phyloP scores from a whole-genome alignment of 176 grass and related monocot species.

The Zoysia japonica region DNA sequence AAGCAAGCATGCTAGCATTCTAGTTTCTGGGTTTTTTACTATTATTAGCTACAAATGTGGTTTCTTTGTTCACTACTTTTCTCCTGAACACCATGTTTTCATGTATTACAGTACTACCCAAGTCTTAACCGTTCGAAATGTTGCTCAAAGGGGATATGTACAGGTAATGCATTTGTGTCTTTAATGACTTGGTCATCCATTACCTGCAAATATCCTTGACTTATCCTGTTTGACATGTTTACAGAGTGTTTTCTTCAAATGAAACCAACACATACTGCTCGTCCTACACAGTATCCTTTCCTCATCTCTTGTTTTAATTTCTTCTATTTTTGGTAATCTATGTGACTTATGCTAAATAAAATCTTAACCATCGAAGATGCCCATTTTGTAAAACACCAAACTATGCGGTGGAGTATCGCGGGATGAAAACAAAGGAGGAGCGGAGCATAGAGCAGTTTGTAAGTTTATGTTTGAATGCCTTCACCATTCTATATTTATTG shows the following conservation, averaged over 20 bases:
- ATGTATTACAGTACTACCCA: constrained; percentile 80
- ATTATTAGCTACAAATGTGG: background rate
- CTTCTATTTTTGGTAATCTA: constrained; percentile 11
- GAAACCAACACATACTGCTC: constrained; percentile 85
- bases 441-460: constrained; percentile 97
- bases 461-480: constrained; percentile 46
- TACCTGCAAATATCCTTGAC: constrained; percentile 24
- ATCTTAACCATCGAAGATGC: constrained; percentile 79
- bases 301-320: constrained; percentile 31
- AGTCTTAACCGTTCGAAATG: constrained; percentile 97
- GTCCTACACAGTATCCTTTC: constrained; percentile 97
- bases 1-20: constrained; percentile 25
- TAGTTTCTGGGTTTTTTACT: background rate
- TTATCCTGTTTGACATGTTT: constrained; percentile 45
- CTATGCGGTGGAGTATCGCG: constrained; percentile 97
- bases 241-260: constrained; percentile 99
- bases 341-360: constrained; percentile 22
- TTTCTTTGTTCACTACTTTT: constrained; percentile 2
- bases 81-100: constrained; percentile 31
- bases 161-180: constrained; percentile 59
- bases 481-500: constrained; percentile 18
- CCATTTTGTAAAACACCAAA: constrained; percentile 97
- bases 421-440: constrained; percentile 96
- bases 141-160: constrained; percentile 98
- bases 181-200: background rate